Evolutionary conservation across 192 early-diverging fungal species (phyloP).

Genomic region (Martensiomyces pterosporus): DNA sequence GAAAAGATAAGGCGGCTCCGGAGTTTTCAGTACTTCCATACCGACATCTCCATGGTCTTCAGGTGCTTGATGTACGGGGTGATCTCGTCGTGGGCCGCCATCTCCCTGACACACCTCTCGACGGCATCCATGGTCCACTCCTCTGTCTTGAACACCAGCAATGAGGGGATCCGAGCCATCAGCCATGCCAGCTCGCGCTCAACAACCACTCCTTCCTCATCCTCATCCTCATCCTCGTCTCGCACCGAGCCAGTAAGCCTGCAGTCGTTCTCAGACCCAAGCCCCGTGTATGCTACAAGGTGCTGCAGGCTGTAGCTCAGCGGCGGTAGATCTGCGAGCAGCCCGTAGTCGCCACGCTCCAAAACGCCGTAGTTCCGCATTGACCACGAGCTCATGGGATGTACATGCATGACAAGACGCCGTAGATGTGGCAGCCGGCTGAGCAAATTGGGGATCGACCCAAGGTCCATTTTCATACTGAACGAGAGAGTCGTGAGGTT

Average conservation of each 20-base stretch:
- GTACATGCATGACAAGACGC: constrained; percentile 23
- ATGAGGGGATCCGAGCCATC: constrained; percentile 26
- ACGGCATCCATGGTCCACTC: constrained; percentile 21
- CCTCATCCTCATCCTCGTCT: neutral
- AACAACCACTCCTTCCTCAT: constrained; percentile 11
- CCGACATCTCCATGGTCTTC: constrained; percentile 7
- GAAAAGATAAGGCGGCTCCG: too few species aligned
- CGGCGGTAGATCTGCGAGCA: constrained; percentile 17
- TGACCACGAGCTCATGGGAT: constrained; percentile 18
- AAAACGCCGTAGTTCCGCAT: constrained; percentile 14
- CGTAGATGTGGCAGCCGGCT: constrained; percentile 16
- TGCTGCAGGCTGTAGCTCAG: constrained; percentile 21
- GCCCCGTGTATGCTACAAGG: constrained; percentile 22
- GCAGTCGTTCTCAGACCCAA: neutral
- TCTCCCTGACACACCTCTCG: constrained; percentile 12
- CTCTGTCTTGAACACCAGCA: constrained; percentile 20
- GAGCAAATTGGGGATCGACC: constrained; percentile 26
- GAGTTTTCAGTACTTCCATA: constrained; percentile 19
- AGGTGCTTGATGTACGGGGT: constrained; percentile 10
- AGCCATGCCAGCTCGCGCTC: constrained; percentile 35
- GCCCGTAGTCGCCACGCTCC: constrained; percentile 6
- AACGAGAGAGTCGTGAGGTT: constrained; percentile 20
- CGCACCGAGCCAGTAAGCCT: neutral
- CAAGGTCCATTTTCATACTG: constrained; percentile 35
- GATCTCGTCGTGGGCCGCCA: constrained; percentile 7